Evolutionary conservation across 495 filamentous ascomycete species (phyloP).

Genomic region (Astrothelium macrocarpum): DNA sequence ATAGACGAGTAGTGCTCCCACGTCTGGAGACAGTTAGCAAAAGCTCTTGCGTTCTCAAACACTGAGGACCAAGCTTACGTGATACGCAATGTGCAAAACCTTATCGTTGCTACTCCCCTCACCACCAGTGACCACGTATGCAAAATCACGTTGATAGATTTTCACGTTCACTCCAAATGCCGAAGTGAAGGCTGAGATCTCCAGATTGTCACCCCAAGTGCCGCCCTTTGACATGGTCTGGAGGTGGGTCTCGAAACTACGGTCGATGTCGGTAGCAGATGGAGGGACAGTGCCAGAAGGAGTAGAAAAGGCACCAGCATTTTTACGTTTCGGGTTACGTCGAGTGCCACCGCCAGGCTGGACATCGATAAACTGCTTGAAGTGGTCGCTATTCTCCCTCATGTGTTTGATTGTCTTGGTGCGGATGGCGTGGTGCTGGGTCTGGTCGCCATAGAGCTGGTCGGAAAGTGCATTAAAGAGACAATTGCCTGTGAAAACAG

Average conservation of each 20-base stretch:
- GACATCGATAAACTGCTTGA: constrained; percentile 57
- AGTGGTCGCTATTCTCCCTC: constrained; percentile 48
- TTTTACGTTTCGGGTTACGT: constrained; percentile 54
- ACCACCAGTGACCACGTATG: constrained; percentile 28
- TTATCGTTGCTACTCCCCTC: constrained; percentile 30
- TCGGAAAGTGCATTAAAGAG: constrained; percentile 71
- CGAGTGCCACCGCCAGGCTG: constrained; percentile 48
- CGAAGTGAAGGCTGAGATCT: constrained; percentile 58
- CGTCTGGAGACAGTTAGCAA: constrained; percentile 27
- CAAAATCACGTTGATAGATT: constrained; percentile 46
- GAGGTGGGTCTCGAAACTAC: constrained; percentile 53
- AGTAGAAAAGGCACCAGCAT: constrained; percentile 38
- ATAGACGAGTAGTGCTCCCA: constrained; percentile 74
- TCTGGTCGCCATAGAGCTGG: constrained; percentile 59
- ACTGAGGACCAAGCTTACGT: constrained; percentile 41
- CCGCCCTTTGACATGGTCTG: constrained; percentile 50
- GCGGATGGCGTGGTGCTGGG: constrained; percentile 50
- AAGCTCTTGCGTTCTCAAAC: background rate
- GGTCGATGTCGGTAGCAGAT: constrained; percentile 49
- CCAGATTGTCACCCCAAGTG: constrained; percentile 63
- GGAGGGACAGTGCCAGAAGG: constrained; percentile 31
- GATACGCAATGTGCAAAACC: constrained; percentile 58
- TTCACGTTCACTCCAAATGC: constrained; percentile 54
- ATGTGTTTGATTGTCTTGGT: constrained; percentile 53
- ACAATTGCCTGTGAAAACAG: constrained; percentile 52